These are phyloP conservation scores for Pulveroboletus sp. DNA, from an alignment of 768 basidiomycete genomes.

Conservation along the genomic window DNA sequence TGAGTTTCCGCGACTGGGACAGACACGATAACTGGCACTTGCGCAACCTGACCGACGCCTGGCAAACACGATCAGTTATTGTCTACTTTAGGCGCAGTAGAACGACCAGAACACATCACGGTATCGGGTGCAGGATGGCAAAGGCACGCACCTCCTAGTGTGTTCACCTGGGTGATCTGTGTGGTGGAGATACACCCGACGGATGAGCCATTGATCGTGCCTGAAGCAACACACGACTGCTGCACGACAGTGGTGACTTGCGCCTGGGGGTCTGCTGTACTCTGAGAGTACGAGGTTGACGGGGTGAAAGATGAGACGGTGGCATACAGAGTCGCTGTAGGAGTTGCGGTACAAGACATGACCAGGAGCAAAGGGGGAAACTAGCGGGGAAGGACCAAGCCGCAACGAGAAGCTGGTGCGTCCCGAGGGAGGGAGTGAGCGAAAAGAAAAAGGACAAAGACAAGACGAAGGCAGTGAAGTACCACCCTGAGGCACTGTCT, in stretches of 20 bases:
- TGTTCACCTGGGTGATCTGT: constrained; percentile 28
- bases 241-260: constrained; percentile 32
- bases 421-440: not conserved
- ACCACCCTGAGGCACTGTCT: not conserved
- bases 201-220: constrained; percentile 19
- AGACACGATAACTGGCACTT: constrained; percentile 39
- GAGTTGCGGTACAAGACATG: constrained; percentile 39
- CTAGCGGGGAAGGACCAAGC: not conserved
- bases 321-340: constrained; percentile 41
- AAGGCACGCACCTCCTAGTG: constrained; percentile 32
- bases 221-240: constrained; percentile 32
- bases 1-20: constrained; percentile 29
- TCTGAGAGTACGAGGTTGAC: constrained; percentile 36
- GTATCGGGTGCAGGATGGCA: constrained; percentile 2
- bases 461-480: not conserved
- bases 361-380: not conserved
- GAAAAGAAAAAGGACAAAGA: constrained; percentile 1
- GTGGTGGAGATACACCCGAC: constrained; percentile 28
- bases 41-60: constrained; percentile 30
- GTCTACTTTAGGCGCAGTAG: not conserved
- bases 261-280: constrained; percentile 29
- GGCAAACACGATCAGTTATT: constrained; percentile 14
- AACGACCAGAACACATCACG: constrained; percentile 14
- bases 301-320: constrained; percentile 32
- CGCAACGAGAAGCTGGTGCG: not conserved